Percentiles rank a stretch among this genome's conserved stretches.
Conservation (phyloP, 2,329 filamentous ascomycete genomes). For the Exophiala sp. region DNA sequence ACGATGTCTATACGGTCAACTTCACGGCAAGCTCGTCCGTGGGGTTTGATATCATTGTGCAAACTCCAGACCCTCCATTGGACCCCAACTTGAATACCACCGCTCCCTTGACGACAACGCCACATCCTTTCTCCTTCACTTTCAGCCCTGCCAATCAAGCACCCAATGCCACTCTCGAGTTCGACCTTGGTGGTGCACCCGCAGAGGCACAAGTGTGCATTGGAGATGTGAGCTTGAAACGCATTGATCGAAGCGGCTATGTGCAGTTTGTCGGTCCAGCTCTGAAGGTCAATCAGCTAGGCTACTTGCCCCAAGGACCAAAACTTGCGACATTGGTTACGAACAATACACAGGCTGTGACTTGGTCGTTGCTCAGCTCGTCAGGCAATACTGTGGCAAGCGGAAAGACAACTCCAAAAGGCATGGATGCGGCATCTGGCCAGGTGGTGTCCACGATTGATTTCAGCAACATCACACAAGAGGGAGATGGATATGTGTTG, state of each 20-base stretch:
- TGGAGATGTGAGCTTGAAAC: constrained; percentile 4
- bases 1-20: constrained; percentile 5
- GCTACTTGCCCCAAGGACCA: constrained; percentile 4
- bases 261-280: constrained; percentile 2
- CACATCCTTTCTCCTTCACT: constrained; percentile 5
- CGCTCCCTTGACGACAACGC: not conserved
- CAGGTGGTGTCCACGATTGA: not conserved
- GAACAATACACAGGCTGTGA: not conserved
- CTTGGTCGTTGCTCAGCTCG: not conserved
- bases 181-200: not conserved
- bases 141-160: constrained; percentile 4
- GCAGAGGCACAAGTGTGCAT: constrained; percentile 4
- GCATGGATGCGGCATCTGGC: not conserved
- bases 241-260: constrained; percentile 2
- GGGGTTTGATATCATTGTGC: constrained; percentile 1
- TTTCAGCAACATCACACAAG: constrained; percentile 1
- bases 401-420: not conserved
- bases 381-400: not conserved
- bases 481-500: not conserved
- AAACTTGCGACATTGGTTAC: constrained; percentile 1
- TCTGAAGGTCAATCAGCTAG: constrained; percentile 3
- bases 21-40: constrained; percentile 5
- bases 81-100: constrained; percentile 3
- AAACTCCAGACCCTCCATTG: constrained; percentile 2
- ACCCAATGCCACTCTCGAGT: constrained; percentile 4